Evolutionary conservation across 2,329 filamentous ascomycete species (phyloP).

Genomic region (Sphaerulina musiva): DNA sequence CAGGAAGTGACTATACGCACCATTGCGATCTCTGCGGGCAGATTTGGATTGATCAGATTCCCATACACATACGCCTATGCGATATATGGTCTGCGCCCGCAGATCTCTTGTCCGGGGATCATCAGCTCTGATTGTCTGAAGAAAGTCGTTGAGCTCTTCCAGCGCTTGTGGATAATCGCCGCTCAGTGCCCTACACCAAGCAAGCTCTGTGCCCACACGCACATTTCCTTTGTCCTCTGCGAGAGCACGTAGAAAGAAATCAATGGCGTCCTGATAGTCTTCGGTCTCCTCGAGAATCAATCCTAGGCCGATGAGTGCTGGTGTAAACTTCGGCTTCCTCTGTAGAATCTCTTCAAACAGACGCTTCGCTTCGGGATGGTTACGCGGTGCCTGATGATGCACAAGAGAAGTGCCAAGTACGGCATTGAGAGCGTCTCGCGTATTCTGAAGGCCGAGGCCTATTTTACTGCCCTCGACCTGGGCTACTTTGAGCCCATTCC

Average conservation of each 20-base stretch:
- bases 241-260: slow-evolving; percentile 72
- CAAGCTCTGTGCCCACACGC: slow-evolving; percentile 75
- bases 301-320: slow-evolving; percentile 81
- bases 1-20: slow-evolving; percentile 78
- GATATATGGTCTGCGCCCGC: slow-evolving; percentile 78
- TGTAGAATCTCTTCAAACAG: slow-evolving; percentile 77
- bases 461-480: slow-evolving; percentile 57
- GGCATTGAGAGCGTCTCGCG: slow-evolving; percentile 65
- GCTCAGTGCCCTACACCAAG: slow-evolving; percentile 83
- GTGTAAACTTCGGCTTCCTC: slow-evolving; percentile 67
- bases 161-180: slow-evolving; percentile 66
- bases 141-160: slow-evolving; percentile 62
- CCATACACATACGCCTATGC: slow-evolving; percentile 83
- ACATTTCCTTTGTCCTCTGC: slow-evolving; percentile 66
- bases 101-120: slow-evolving; percentile 59
- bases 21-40: slow-evolving; percentile 70
- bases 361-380: slow-evolving; percentile 80
- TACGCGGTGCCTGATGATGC: slow-evolving; percentile 79
- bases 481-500: slow-evolving; percentile 62
- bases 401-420: slow-evolving; percentile 82
- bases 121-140: slow-evolving; percentile 58
- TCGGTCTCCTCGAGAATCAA: slow-evolving; percentile 90
- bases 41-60: slow-evolving; percentile 66
- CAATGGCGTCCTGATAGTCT: slow-evolving; percentile 73
- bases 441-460: slow-evolving; percentile 63